Conservation (phyloP, 768 basidiomycete genomes). For the Mrakia frigida region DNA sequence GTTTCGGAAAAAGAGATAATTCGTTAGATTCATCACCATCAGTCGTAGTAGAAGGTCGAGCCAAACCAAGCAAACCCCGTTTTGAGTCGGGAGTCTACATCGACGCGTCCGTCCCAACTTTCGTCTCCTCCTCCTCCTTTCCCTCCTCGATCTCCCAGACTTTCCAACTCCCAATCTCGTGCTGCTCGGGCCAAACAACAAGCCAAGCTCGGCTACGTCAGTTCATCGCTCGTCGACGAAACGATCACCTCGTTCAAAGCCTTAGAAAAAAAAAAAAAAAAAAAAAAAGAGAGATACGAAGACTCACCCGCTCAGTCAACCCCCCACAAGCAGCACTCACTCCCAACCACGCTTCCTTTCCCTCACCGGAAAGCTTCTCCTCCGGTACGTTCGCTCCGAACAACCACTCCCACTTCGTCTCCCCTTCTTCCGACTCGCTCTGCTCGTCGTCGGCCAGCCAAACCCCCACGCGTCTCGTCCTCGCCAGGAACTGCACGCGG, state of each 20-base stretch:
- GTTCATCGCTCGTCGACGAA: too few species aligned
- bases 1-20: too few species aligned
- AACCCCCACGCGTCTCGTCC: not conserved
- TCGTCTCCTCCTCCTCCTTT: not conserved
- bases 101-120: not conserved
- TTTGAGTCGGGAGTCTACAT: too few species aligned
- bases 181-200: not conserved
- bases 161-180: constrained; percentile 1
- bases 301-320: constrained; percentile 38
- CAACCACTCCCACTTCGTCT: constrained; percentile 24
- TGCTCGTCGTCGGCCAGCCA: constrained; percentile 24
- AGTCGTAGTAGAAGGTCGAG: too few species aligned
- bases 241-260: not conserved
- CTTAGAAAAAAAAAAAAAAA: not conserved
- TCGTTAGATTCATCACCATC: too few species aligned
- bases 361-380: not conserved
- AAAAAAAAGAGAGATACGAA: not conserved
- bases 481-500: constrained; percentile 34
- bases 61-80: too few species aligned
- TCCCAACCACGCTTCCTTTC: constrained; percentile 36
- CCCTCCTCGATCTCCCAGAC: not conserved
- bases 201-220: too few species aligned
- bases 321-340: constrained; percentile 41
- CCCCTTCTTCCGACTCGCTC: constrained; percentile 6
- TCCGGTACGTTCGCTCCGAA: constrained; percentile 27